These are phyloP conservation scores for Chlorella vulgaris DNA, from an alignment of 139 green algal genomes.

Conservation along the genomic window DNA sequence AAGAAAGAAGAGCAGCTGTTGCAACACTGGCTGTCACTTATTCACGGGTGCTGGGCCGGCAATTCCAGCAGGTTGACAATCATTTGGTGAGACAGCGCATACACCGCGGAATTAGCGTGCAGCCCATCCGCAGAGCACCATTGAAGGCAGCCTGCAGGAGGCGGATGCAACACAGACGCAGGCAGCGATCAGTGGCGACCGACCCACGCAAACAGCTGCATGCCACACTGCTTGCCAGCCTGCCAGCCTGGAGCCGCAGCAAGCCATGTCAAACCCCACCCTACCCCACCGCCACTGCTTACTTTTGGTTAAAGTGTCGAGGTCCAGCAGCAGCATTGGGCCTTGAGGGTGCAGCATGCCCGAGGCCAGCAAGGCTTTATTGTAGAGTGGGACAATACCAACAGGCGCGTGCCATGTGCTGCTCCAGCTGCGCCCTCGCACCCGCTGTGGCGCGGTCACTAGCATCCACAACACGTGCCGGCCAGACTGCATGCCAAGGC, in stretches of 20 bases:
- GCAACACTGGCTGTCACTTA: background rate
- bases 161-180: background rate
- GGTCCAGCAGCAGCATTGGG: background rate
- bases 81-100: background rate
- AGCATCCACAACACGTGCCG: background rate
- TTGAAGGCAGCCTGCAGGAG: background rate
- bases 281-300: background rate
- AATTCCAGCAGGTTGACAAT: background rate
- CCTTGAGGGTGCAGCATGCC: background rate
- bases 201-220: background rate
- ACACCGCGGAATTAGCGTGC: background rate
- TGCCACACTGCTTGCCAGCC: background rate
- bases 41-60: background rate
- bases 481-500: background rate
- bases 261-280: too few species aligned
- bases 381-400: background rate
- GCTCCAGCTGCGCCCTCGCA: background rate
- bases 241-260: background rate
- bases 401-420: background rate
- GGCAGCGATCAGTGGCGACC: background rate
- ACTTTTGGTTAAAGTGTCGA: background rate
- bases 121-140: background rate
- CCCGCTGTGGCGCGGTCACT: background rate
- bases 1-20: background rate
- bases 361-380: background rate